Conservation (phyloP, 2,329 filamentous ascomycete species). For the Sordariomycetes sp. region DNA sequence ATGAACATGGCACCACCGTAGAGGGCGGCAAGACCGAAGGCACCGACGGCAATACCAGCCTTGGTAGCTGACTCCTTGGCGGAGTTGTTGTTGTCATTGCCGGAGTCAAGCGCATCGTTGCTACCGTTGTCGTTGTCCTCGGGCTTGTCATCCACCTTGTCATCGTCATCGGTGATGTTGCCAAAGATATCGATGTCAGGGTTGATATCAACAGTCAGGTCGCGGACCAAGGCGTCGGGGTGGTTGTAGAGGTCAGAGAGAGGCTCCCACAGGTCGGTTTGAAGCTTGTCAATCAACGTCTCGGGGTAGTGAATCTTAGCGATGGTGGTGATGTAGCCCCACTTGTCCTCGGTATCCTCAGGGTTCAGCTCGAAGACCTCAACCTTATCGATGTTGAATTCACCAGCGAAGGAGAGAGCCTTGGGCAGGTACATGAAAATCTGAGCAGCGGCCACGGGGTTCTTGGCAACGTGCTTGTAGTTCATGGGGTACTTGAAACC, state of each 20-base stretch:
- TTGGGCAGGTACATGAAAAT: constrained; percentile 72
- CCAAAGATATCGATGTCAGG: constrained; percentile 50
- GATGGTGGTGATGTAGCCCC: constrained; percentile 76
- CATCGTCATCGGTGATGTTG: constrained; percentile 24
- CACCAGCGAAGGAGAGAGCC: constrained; percentile 57
- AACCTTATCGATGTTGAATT: constrained; percentile 47
- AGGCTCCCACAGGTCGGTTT: constrained; percentile 60
- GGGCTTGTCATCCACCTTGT: constrained; percentile 26
- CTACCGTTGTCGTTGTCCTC: constrained; percentile 21
- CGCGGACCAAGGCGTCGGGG: constrained; percentile 52
- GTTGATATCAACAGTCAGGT: constrained; percentile 76
- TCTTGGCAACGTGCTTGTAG: constrained; percentile 71
- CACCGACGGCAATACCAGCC: constrained; percentile 65
- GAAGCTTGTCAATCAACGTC: constrained; percentile 57
- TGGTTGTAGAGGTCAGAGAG: constrained; percentile 70
- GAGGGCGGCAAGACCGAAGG: constrained; percentile 69
- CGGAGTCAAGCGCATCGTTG: constrained; percentile 31
- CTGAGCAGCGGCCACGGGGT: constrained; percentile 67
- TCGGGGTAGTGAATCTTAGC: constrained; percentile 61
- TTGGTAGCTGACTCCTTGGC: constrained; percentile 54
- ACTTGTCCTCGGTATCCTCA: constrained; percentile 57
- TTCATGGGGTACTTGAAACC: constrained; percentile 76
- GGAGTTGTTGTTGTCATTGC: constrained; percentile 38
- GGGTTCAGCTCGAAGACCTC: constrained; percentile 65
- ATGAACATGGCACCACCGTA: constrained; percentile 94